Evolutionary conservation across 2,329 filamentous ascomycete genomes (phyloP).

Genomic region (Phialophora tarda): DNA sequence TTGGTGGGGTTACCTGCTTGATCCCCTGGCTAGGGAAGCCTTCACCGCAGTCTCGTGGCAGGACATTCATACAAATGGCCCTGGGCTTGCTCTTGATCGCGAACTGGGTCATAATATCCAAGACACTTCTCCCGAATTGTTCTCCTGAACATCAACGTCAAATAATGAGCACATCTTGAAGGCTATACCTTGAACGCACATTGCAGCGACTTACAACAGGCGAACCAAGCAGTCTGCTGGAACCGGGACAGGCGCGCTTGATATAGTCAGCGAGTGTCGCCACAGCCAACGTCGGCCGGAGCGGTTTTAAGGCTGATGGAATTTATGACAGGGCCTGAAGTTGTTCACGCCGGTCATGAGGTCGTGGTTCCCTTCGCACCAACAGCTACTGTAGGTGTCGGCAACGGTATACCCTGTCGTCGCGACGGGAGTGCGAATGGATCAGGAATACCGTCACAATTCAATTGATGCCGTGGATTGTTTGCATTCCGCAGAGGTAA

Average conservation of each 20-base stretch:
- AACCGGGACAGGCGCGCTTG: not conserved
- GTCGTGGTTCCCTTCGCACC: no score
- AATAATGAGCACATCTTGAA: not conserved
- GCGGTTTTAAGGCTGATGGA: no score
- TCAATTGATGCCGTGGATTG: no score
- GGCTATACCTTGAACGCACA: not conserved
- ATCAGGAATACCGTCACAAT: not conserved
- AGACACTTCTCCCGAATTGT: not conserved
- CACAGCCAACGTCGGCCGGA: not conserved
- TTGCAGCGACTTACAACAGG: not conserved
- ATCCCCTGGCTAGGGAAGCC: constrained; percentile 1
- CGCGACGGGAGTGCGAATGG: not conserved
- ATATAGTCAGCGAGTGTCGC: not conserved
- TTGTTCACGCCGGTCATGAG: no score
- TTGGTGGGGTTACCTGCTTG: constrained; percentile 7
- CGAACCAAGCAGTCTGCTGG: not conserved
- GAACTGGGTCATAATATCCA: not conserved
- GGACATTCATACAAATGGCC: not conserved
- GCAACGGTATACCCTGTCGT: not conserved
- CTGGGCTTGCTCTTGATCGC: not conserved
- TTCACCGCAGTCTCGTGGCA: constrained; percentile 3
- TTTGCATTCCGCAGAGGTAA: no score
- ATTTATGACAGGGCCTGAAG: no score
- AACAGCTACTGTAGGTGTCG: no score
- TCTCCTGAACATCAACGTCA: not conserved